Percentiles rank a stretch among this genome's conserved stretches.
phyloP scores from a whole-genome alignment of 345 rosid species.

The Arabis alpina region DNA sequence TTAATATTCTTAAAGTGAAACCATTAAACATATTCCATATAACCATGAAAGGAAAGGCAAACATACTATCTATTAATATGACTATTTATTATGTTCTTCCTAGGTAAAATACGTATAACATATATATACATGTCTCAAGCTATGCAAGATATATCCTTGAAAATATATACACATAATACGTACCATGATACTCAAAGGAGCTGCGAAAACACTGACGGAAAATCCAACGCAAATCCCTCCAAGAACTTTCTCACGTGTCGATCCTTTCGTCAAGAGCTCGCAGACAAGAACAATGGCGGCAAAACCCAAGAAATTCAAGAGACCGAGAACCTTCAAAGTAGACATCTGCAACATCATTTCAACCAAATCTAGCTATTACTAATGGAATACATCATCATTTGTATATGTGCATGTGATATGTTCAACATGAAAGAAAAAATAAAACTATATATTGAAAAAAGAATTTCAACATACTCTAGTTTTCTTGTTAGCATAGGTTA shows the following conservation, averaged over 20 bases:
- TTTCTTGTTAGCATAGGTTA: constrained; percentile 56
- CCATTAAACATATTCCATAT: constrained; percentile 18
- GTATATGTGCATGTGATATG: constrained; percentile 12
- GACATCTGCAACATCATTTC: constrained; percentile 45
- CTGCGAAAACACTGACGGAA: constrained; percentile 53
- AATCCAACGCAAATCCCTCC: constrained; percentile 57
- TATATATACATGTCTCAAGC: constrained; percentile 7
- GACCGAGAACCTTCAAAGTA: constrained; percentile 49
- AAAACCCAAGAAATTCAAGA: constrained; percentile 52
- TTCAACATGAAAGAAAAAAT: constrained; percentile 3
- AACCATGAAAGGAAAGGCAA: constrained; percentile 11
- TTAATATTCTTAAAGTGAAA: constrained; percentile 3
- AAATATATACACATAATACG: neutral
- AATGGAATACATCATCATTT: constrained; percentile 1
- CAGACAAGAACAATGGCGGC: constrained; percentile 45
- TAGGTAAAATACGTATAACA: constrained; percentile 10
- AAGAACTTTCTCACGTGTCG: constrained; percentile 43
- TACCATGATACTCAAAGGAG: constrained; percentile 60
- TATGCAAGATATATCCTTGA: too few species aligned
- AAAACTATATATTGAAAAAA: neutral
- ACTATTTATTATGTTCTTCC: constrained; percentile 3
- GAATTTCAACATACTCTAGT: constrained; percentile 48
- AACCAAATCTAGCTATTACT: constrained; percentile 6
- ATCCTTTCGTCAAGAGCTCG: constrained; percentile 48
- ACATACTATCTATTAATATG: neutral